Evolutionary conservation across 441 rosid genomes (phyloP).

Genomic region (Erodium texanum): DNA sequence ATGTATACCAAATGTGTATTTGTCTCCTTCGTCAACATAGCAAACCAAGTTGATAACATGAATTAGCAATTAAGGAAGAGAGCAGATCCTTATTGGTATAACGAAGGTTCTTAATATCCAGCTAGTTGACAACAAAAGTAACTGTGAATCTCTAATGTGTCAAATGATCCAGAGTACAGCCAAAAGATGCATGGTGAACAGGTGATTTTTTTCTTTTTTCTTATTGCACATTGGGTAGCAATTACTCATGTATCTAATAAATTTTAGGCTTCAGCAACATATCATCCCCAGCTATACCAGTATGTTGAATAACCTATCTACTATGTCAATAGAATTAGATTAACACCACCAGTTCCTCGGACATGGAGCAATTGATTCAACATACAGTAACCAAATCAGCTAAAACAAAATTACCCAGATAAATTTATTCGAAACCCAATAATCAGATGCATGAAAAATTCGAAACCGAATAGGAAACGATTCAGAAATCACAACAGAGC

Average conservation of each 20-base stretch:
- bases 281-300: background rate
- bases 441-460: no score
- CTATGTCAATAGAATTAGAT: background rate
- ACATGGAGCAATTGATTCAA: background rate
- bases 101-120: background rate
- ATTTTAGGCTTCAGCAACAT: no score
- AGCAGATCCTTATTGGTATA: background rate
- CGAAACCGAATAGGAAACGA: background rate
- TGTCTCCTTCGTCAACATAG: background rate
- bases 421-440: background rate
- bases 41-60: background rate
- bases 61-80: background rate
- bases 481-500: background rate
- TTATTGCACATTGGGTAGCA: background rate
- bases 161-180: no score
- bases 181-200: no score
- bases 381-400: background rate
- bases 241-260: background rate
- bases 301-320: no score
- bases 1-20: background rate
- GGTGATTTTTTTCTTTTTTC: no score
- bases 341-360: background rate
- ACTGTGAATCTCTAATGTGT: background rate
- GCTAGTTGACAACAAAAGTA: background rate
- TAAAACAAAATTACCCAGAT: background rate